Conservation (phyloP, 1,139 yeast species). For the Kurtzmaniella quercitrusa region DNA sequence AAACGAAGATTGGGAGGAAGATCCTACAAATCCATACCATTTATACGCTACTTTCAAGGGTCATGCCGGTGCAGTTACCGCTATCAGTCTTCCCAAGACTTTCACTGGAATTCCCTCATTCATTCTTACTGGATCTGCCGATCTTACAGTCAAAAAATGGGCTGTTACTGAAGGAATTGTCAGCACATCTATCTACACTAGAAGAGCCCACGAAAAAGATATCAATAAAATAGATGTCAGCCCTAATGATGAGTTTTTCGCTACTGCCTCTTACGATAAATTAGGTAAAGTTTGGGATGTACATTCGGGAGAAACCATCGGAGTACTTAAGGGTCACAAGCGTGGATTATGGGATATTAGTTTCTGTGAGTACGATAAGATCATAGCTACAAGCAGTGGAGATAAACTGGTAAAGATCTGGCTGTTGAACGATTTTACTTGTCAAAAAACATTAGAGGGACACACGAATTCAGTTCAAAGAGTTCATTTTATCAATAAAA, state of each 20-base stretch:
- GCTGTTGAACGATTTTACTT: conserved; percentile 75
- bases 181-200: conserved; percentile 70
- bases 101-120: conserved; percentile 57
- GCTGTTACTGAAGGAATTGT: conserved; percentile 39
- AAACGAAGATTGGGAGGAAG: conserved; percentile 33
- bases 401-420: conserved; percentile 88
- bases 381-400: conserved; percentile 77
- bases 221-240: conserved; percentile 84
- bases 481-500: conserved; percentile 62
- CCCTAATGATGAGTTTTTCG: conserved; percentile 83
- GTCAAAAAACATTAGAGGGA: conserved; percentile 85
- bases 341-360: conserved; percentile 92
- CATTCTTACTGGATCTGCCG: conserved; percentile 81
- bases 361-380: conserved; percentile 76
- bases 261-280: conserved; percentile 95
- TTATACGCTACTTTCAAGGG: conserved; percentile 69
- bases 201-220: conserved; percentile 96
- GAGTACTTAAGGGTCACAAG: conserved; percentile 82
- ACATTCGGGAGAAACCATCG: conserved; percentile 78
- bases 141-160: conserved; percentile 91
- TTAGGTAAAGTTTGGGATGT: conserved; percentile 86
- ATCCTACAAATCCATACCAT: conserved; percentile 34
- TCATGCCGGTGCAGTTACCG: conserved; percentile 84
- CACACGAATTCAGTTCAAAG: conserved; percentile 91
- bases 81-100: conserved; percentile 69